Evolutionary conservation across 306 rosid species (phyloP).

Genomic region (Datisca glomerata): DNA sequence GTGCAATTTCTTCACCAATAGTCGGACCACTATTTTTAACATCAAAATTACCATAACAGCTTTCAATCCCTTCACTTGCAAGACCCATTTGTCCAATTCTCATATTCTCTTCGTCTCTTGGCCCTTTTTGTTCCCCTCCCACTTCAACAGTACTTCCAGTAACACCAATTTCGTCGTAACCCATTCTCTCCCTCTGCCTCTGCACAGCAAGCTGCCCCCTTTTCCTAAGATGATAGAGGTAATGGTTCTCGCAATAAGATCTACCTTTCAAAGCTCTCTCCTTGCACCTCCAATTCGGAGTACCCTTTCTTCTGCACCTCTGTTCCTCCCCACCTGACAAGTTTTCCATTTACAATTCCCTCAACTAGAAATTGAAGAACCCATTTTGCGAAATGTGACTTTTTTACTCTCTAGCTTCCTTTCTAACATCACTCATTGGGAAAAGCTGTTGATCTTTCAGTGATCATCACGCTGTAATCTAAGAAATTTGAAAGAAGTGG

Average conservation of each 20-base stretch:
- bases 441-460: no score
- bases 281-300: not conserved
- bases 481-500: no score
- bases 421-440: no score
- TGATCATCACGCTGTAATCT: no score
- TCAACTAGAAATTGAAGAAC: not conserved
- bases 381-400: no score
- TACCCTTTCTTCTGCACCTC: not conserved
- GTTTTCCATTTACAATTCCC: not conserved
- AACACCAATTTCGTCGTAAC: conserved; percentile 7
- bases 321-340: not conserved
- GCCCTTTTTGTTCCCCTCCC: conserved; percentile 6
- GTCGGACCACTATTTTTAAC: no score
- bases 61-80: conserved; percentile 9
- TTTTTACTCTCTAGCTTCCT: no score
- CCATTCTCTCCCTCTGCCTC: no score
- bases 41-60: conserved; percentile 10
- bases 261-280: not conserved
- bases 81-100: conserved; percentile 13
- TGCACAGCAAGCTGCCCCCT: no score
- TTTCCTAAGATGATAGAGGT: no score
- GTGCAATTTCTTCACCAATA: no score
- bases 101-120: conserved; percentile 11
- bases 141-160: conserved; percentile 9
- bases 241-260: no score